Conservation (phyloP, 768 basidiomycete genomes). For the Rhizopogon vinicolor region DNA sequence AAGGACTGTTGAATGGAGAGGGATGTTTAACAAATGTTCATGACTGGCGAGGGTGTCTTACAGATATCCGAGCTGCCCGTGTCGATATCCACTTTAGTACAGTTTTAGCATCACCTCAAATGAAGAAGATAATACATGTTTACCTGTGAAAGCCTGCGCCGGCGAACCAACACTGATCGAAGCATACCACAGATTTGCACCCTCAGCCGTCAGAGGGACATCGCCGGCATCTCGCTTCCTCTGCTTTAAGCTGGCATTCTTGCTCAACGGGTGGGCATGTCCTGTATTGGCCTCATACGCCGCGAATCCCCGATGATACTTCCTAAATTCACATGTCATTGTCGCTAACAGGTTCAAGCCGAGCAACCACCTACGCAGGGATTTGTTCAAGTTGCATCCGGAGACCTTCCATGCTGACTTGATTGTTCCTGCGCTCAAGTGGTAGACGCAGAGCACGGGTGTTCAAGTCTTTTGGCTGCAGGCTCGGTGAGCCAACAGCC, state of each 20-base stretch:
- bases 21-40: not conserved
- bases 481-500: not conserved
- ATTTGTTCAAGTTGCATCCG: constrained; percentile 11
- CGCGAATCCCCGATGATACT: constrained; percentile 36
- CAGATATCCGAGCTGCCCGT: constrained; percentile 45
- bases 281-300: constrained; percentile 46
- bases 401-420: constrained; percentile 3
- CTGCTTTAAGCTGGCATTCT: not conserved
- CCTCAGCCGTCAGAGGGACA: constrained; percentile 32
- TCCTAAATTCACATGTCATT: constrained; percentile 25
- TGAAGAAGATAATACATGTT: not conserved
- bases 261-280: constrained; percentile 27
- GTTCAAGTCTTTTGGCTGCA: constrained; percentile 1
- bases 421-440: constrained; percentile 15
- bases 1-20: constrained; percentile 42
- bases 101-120: not conserved
- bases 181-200: constrained; percentile 41
- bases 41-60: constrained; percentile 1
- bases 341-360: not conserved
- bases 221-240: constrained; percentile 24
- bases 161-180: constrained; percentile 45
- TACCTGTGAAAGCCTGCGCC: constrained; percentile 37
- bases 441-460: constrained; percentile 10
- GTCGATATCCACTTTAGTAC: constrained; percentile 38
- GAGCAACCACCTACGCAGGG: not conserved